Evolutionary conservation across 306 rosid species (phyloP).

Genomic region (Carpinus viminea): DNA sequence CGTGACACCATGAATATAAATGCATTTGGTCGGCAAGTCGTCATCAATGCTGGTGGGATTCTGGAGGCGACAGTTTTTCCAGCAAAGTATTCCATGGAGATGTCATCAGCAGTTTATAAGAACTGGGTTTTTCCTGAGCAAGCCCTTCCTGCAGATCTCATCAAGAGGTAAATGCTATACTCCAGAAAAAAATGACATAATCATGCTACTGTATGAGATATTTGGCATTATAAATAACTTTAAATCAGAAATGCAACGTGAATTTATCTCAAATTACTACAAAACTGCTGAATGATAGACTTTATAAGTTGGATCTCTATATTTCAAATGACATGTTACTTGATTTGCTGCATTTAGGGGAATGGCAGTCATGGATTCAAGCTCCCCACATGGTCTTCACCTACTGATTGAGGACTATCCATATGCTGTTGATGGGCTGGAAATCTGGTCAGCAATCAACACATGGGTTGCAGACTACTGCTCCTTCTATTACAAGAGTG

Average conservation of each 20-base stretch:
- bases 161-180: constrained; percentile 60
- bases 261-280: neutral
- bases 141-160: constrained; percentile 77
- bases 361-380: constrained; percentile 45
- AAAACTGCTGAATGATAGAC: neutral
- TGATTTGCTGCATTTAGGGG: constrained; percentile 44
- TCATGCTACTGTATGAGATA: neutral
- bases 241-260: neutral
- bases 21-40: constrained; percentile 67
- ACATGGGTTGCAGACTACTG: constrained; percentile 59
- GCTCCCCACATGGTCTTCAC: constrained; percentile 36
- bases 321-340: constrained; percentile 10
- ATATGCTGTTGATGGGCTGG: constrained; percentile 63
- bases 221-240: neutral
- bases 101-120: constrained; percentile 70
- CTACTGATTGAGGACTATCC: constrained; percentile 57
- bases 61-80: constrained; percentile 71
- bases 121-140: constrained; percentile 73
- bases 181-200: neutral
- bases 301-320: neutral
- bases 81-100: constrained; percentile 60
- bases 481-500: constrained; percentile 42
- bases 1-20: constrained; percentile 88
- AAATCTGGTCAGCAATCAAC: constrained; percentile 60
- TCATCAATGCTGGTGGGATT: constrained; percentile 70